Conservation (phyloP, 139 green algal species). For the Coelastrella sp. region DNA sequence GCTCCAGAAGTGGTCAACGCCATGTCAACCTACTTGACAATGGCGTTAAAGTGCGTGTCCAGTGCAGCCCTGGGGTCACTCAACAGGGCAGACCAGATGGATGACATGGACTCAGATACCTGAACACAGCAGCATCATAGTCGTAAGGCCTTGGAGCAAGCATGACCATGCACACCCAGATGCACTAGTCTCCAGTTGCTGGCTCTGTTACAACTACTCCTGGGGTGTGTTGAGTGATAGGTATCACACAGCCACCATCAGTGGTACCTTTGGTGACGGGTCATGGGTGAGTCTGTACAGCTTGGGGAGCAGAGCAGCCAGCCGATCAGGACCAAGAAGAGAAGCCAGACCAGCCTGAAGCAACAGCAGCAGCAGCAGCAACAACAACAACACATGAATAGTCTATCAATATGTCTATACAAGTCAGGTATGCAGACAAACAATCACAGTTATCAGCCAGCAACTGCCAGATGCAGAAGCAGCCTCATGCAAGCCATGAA, state of each 20-base stretch:
- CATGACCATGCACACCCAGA: no score
- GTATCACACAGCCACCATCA: no score
- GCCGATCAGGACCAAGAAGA: slow-evolving; percentile 61
- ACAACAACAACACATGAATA: background rate
- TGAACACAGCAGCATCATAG: no score
- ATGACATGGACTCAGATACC: slow-evolving; percentile 82
- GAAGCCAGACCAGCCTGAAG: background rate
- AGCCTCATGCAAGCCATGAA: background rate
- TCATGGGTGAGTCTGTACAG: slow-evolving; percentile 76
- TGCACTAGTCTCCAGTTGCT: no score
- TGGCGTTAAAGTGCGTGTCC: slow-evolving; percentile 71
- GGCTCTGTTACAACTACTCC: no score
- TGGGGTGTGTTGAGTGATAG: no score
- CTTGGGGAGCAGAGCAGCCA: slow-evolving; percentile 84
- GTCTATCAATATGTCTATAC: background rate
- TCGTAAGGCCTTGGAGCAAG: no score
- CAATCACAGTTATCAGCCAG: no score
- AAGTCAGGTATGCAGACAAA: no score
- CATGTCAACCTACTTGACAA: slow-evolving; percentile 63
- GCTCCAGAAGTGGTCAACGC: no score
- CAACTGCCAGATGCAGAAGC: no score
- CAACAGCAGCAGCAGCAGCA: background rate
- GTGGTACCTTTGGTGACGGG: slow-evolving; percentile 30
- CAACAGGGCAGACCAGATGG: slow-evolving; percentile 88
- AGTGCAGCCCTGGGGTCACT: slow-evolving; percentile 67